These are phyloP conservation scores for Sphaerosporella brunnea DNA, from an alignment of 495 filamentous ascomycete species.

Conservation along the genomic window DNA sequence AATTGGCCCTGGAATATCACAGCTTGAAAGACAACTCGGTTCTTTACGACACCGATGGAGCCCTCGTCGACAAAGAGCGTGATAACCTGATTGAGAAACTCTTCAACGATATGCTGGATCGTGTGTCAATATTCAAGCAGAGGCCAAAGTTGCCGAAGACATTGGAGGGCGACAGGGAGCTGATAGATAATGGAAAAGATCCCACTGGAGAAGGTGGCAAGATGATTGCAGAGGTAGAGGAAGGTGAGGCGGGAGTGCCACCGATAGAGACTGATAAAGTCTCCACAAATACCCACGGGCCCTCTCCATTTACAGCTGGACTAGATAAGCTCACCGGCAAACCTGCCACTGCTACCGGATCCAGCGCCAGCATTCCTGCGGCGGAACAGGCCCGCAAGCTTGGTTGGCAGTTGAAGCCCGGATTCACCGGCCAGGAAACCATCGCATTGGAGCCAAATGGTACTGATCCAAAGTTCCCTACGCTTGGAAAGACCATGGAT, in stretches of 20 bases:
- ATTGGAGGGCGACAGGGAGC: slow-evolving; percentile 65
- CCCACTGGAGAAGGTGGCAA: slow-evolving; percentile 49
- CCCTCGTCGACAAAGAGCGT: slow-evolving; percentile 55
- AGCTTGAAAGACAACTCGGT: slow-evolving; percentile 66
- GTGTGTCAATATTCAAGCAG: slow-evolving; percentile 74
- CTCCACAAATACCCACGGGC: slow-evolving; percentile 11
- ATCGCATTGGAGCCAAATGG: slow-evolving; percentile 53
- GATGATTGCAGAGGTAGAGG: slow-evolving; percentile 55
- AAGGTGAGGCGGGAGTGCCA: slow-evolving; percentile 30
- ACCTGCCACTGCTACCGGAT: slow-evolving; percentile 26
- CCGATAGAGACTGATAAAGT: slow-evolving; percentile 28
- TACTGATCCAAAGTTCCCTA: slow-evolving; percentile 43
- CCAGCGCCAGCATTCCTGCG: slow-evolving; percentile 31
- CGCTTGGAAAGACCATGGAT: slow-evolving; percentile 75
- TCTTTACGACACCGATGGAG: slow-evolving; percentile 77
- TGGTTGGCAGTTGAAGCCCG: slow-evolving; percentile 62
- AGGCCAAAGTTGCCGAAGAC: slow-evolving; percentile 47
- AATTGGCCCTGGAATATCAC: slow-evolving; percentile 77
- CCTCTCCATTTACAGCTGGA: slow-evolving; percentile 23
- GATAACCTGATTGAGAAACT: slow-evolving; percentile 74
- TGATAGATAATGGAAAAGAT: slow-evolving; percentile 72
- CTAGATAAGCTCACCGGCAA: slow-evolving; percentile 28
- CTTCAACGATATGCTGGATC: slow-evolving; percentile 84
- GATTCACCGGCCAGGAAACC: slow-evolving; percentile 44
- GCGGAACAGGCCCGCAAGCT: slow-evolving; percentile 32